Evolutionary conservation across 2,329 filamentous ascomycete genomes (phyloP), one percentile per base, ranked within the genome.

Genomic region (Trichoderma aggressivum): DNA sequence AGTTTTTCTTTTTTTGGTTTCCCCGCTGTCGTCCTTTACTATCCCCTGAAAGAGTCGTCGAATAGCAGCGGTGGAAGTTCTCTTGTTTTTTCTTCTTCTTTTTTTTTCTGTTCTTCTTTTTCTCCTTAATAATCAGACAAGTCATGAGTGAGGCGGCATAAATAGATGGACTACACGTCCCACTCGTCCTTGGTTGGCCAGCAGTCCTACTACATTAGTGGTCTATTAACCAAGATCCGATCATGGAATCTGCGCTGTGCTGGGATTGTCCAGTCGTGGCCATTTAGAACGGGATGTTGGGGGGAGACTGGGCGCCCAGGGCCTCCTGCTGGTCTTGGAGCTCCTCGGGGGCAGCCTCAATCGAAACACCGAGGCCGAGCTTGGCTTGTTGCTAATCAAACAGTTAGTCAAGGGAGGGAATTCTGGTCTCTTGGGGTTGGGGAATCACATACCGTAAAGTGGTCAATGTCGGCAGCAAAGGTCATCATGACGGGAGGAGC

Each of bases 381-480:
- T 98, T 98, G 76, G 95, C 93, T 85, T 92, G 89, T 90, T 96
- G 94, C 96, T 99, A 77, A 66, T 70, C 28, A 58, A 36, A 50
- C 7, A 68, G 30, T 68, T 24, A 68, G 65, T 36, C n/a, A 60
- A 8, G 14, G 14, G 7, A 21, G 1, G 24, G 11, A n/a, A 2
- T 7, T 18, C 1, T 28, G 30, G 7, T n/a, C 24, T n/a, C 24
- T 24, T 11, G n/a, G n/a, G n/a, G n/a, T 63, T 10, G 14, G 36
- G 34, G 43, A 14, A 56, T 28, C 56, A 69, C 93, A 81, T 88
- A 98, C 96, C 86, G 94, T 94, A 78, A 91, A 90, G 84, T 99
- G 95, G 83, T 99, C 96, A 79, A 99, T 93, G 81, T 98, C 96
- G 76, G 94, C 95, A 70, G 94, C 94, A 84, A 99, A 97, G 71